A percentile compares a stretch with the other conserved stretches of the same genome.
Conservation (phyloP, 345 rosid genomes). For the Isatis tinctoria region DNA sequence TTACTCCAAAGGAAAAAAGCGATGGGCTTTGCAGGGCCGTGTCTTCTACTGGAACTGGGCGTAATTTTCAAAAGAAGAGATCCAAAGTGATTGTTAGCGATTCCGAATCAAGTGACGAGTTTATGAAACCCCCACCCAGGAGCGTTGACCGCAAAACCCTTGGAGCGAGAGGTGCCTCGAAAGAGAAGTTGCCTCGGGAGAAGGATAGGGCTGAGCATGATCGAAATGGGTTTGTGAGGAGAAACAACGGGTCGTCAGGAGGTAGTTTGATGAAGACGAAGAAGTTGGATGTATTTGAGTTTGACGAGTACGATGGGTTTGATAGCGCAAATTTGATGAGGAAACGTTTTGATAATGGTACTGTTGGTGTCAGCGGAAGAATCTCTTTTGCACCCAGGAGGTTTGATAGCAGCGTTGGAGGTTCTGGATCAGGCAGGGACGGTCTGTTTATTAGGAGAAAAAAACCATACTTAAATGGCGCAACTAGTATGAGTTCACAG, state of each 20-base stretch:
- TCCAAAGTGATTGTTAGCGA: slow-evolving; percentile 58
- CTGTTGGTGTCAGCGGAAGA: slow-evolving; percentile 40
- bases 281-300: slow-evolving; percentile 72
- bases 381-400: slow-evolving; percentile 32
- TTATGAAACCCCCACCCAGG: slow-evolving; percentile 43
- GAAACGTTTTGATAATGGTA: slow-evolving; percentile 40
- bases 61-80: slow-evolving; percentile 56
- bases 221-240: slow-evolving; percentile 41
- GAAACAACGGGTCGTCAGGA: slow-evolving; percentile 33
- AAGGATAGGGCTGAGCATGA: slow-evolving; percentile 43
- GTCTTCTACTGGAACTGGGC: slow-evolving; percentile 37
- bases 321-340: slow-evolving; percentile 45
- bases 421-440: slow-evolving; percentile 54
- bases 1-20: slow-evolving; percentile 59
- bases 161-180: slow-evolving; percentile 45
- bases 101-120: slow-evolving; percentile 75
- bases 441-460: slow-evolving; percentile 46
- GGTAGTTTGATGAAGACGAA: slow-evolving; percentile 52
- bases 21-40: slow-evolving; percentile 44
- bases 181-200: slow-evolving; percentile 44
- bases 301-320: slow-evolving; percentile 75
- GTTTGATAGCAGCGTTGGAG: slow-evolving; percentile 40
- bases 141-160: slow-evolving; percentile 44
- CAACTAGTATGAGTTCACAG: slow-evolving; percentile 30
- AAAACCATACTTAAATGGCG: slow-evolving; percentile 38